Evolutionary conservation across 306 rosid species (phyloP).

Genomic region (Dicorynia guianensis): DNA sequence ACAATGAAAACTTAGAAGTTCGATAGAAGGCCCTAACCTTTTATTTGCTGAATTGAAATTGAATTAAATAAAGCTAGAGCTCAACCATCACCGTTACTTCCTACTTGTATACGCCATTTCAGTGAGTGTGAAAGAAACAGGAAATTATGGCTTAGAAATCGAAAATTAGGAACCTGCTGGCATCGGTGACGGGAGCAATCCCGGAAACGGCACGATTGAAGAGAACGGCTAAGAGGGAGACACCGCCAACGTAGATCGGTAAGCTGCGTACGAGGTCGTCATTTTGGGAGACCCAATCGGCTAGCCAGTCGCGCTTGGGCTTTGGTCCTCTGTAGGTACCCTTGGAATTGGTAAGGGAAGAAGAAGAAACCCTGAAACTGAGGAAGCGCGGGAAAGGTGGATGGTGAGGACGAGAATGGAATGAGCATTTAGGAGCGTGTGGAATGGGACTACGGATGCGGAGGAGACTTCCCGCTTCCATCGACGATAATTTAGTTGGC

Average conservation of each 20-base stretch:
- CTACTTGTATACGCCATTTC: too few relatives aligned
- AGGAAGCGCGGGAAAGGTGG: slow-evolving; percentile 6
- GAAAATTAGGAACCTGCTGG: slow-evolving; percentile 66
- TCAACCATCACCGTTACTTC: neutral
- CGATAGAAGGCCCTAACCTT: too few relatives aligned
- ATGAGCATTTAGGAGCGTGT: slow-evolving; percentile 29
- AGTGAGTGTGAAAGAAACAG: neutral
- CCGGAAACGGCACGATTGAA: slow-evolving; percentile 79
- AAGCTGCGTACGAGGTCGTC: slow-evolving; percentile 78
- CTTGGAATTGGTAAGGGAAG: slow-evolving; percentile 37
- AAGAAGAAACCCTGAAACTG: slow-evolving; percentile 40
- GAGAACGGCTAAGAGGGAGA: slow-evolving; percentile 75
- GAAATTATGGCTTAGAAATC: neutral
- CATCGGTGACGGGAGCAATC: slow-evolving; percentile 85
- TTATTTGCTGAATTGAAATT: neutral
- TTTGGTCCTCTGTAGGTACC: slow-evolving; percentile 64
- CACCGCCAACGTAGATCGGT: slow-evolving; percentile 72
- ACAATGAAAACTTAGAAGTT: too few relatives aligned
- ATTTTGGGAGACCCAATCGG: slow-evolving; percentile 82
- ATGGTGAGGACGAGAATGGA: slow-evolving; percentile 22
- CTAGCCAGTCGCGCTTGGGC: slow-evolving; percentile 75
- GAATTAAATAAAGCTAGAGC: neutral
- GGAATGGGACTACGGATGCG: slow-evolving; percentile 27
- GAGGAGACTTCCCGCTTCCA: slow-evolving; percentile 63
- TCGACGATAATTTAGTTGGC: slow-evolving; percentile 24